A percentile compares a stretch with the other conserved stretches of the same genome.
These are phyloP conservation scores for Rhynchosporium agropyri DNA, from an alignment of 2,329 filamentous ascomycete genomes.

Conservation along the genomic window DNA sequence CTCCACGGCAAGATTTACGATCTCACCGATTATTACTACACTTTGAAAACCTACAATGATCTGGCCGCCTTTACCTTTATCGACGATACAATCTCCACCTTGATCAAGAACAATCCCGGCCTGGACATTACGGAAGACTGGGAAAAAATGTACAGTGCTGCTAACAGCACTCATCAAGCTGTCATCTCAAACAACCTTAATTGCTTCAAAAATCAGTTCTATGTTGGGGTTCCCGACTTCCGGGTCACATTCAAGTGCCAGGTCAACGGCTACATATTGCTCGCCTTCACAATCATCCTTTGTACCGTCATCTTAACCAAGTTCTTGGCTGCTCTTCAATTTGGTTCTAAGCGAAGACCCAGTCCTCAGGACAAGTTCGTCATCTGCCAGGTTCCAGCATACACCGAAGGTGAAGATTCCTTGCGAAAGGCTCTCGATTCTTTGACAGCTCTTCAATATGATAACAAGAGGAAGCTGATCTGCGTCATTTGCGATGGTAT, in stretches of 20 bases:
- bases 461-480: constrained; percentile 97
- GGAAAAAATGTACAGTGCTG: constrained; percentile 51
- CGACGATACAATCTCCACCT: constrained; percentile 63
- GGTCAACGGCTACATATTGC: constrained; percentile 87
- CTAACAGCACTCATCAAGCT: constrained; percentile 54
- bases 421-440: constrained; percentile 92
- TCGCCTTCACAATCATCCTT: constrained; percentile 84
- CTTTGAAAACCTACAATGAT: constrained; percentile 58
- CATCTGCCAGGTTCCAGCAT: constrained; percentile 96
- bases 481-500: constrained; percentile 97
- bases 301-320: constrained; percentile 81
- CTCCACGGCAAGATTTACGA: constrained; percentile 81
- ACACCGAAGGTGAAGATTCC: constrained; percentile 96
- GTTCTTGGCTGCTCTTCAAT: constrained; percentile 89
- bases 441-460: constrained; percentile 89
- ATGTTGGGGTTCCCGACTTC: constrained; percentile 83
- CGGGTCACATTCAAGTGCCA: constrained; percentile 74
- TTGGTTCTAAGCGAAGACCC: constrained; percentile 88
- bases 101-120: constrained; percentile 78
- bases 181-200: constrained; percentile 67
- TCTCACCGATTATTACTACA: constrained; percentile 88
- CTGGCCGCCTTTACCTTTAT: constrained; percentile 69
- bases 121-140: constrained; percentile 72
- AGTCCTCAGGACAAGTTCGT: constrained; percentile 97
- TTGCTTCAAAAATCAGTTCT: constrained; percentile 84